Base-by-base conservation (phyloP, 2,329 filamentous ascomycete genomes). In the Colletotrichum sp. region DNA sequence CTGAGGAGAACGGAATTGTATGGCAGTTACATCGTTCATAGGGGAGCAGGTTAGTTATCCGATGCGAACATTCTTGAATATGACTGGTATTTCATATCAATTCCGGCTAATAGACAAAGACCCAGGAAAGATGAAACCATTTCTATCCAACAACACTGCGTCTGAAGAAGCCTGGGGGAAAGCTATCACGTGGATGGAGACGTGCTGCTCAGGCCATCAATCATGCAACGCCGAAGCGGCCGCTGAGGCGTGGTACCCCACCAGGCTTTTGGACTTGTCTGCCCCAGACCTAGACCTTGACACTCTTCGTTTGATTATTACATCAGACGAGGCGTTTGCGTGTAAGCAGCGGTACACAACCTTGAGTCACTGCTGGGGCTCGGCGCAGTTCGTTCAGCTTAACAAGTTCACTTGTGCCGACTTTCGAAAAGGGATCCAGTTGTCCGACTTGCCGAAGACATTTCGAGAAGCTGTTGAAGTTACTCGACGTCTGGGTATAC, bases 351-450 rank as follows among this genome's bases (percentile, higher is more conserved):
- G 59, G 3, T 74, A 74, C 19, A 44, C 68, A 1, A 74, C 72
- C 2, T 29, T 74, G 32, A 74, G 72, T 30, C 72, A 74, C 36
- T 74, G 72, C 27, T 71, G 67, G 72, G 72, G 72, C 16, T 39
- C 67, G 6, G 67, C 67, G 19, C 59, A 65, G 22, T 71, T 74
- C 25, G 13, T 74, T 13, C 67, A 74, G 25, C 49, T 74, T 4
- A 74, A 70, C 0, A 64, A 36, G n/a, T 71, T 16, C 2, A 34
- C 44, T 8, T 27, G 5, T 3, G 19, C n/a, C n/a, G 4, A 15
- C 6, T 57, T 65, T 12, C n/a, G 13, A 5, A 62, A 29, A 22
- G 13, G 67, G 5, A 22, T 77, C 7, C 11, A 34, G 25, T 2
- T 67, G 5, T 57, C 29, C 15, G 27, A 64, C 2, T 63, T 79